phyloP scores from a whole-genome alignment of 1,139 yeast species.

The Petasospora fabianii region DNA sequence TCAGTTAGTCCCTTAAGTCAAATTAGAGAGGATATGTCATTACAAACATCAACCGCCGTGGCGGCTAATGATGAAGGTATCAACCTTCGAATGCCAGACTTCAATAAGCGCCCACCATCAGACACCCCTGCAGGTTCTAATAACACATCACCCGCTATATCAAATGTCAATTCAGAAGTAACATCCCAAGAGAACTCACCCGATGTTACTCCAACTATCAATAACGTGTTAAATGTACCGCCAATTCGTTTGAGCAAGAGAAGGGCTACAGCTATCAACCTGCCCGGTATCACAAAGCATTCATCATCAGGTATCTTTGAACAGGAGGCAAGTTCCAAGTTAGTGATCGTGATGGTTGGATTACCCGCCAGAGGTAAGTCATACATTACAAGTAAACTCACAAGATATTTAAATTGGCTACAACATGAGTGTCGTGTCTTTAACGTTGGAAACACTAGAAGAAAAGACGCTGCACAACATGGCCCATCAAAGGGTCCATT shows the following conservation, averaged over 20 bases:
- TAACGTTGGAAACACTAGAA: constrained; percentile 91
- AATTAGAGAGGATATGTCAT: not conserved
- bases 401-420: constrained; percentile 86
- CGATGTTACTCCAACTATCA: constrained; percentile 12
- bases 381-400: constrained; percentile 84
- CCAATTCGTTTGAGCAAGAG: constrained; percentile 29
- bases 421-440: constrained; percentile 88
- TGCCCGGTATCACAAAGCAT: constrained; percentile 85
- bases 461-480: constrained; percentile 58
- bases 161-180: constrained; percentile 29
- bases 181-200: constrained; percentile 32
- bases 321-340: constrained; percentile 60
- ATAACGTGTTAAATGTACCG: constrained; percentile 6
- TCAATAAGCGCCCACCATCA: constrained; percentile 64
- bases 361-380: constrained; percentile 92
- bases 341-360: constrained; percentile 94
- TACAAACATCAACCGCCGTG: too few relatives aligned
- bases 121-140: constrained; percentile 67
- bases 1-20: not conserved
- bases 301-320: constrained; percentile 45
- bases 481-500: constrained; percentile 75
- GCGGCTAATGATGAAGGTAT: not conserved
- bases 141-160: constrained; percentile 45
- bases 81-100: constrained; percentile 42
- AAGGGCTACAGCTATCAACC: constrained; percentile 77